Evolutionary conservation across 495 filamentous ascomycete genomes (phyloP), one percentile per base, ranked within the genome.

Genomic region (Penicillium crystallinum): DNA sequence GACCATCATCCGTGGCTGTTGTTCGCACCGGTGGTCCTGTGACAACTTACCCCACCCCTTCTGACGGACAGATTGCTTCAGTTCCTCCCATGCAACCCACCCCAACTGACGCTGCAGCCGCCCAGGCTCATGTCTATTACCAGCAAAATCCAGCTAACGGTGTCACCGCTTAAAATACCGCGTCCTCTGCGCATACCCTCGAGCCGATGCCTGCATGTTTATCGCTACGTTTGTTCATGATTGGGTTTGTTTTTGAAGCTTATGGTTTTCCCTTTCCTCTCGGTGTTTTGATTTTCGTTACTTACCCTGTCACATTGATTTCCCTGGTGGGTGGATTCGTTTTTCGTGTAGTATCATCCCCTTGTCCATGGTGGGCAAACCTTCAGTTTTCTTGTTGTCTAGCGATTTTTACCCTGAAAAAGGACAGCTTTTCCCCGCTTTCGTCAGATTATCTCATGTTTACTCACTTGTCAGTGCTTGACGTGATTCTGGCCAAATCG

Each of bases 1-100:
- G 95, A 5, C 73, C 74, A 15, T 56, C 61, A 1, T 76, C 73
- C 18, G 72, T 77, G 9, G 58, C 71, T 41, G 46, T 58, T 25
- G 53, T 61, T 38, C 69, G 70, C 43, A 66, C 66, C 18, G 66
- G 64, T 9, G 70, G 61, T n/a, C 55, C 56, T 46, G 57, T 53
- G 25, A 55, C 52, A 27, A 42, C 52, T 18, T 50, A 57, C 10
- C 44, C 58, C n/a, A 25, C 52, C 9, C 36, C 57, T 39, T 41
- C 35, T 9, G 52, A 56, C 17, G 37, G 17, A 15, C 61, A 56
- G 29, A 56, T 62, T 23, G 46, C 58, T 7, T 39, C 51, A 22
- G 37, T 37, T 25, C 54, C 57, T n/a, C 40, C 39, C 15, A 10
- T 54, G 18, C 44, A 51, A 38, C 40, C 67, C 17, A 55, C 46